These are phyloP conservation scores for Magnusiomyces tetraspermus DNA, from an alignment of 1,139 yeast species.

Conservation along the genomic window DNA sequence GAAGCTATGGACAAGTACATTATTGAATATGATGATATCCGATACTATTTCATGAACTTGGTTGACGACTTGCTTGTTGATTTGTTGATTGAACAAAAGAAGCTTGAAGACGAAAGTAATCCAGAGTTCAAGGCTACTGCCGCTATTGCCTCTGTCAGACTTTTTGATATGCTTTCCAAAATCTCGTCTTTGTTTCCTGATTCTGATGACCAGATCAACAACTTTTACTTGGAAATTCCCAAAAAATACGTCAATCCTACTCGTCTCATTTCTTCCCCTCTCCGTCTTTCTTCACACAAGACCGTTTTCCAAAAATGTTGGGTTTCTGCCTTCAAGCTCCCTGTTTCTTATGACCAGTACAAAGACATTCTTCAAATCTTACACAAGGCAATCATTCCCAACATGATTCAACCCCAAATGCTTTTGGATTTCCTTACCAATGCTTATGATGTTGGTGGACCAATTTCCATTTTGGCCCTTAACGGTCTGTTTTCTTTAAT, in stretches of 20 bases:
- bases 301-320: constrained; percentile 62
- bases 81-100: constrained; percentile 4
- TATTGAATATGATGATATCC: constrained; percentile 33
- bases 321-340: constrained; percentile 45
- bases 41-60: constrained; percentile 22
- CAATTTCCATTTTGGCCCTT: constrained; percentile 69
- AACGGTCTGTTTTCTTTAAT: constrained; percentile 84
- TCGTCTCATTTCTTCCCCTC: constrained; percentile 36
- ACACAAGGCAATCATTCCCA: constrained; percentile 80
- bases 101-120: constrained; percentile 2
- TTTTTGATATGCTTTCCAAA: constrained; percentile 12
- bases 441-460: constrained; percentile 61
- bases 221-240: constrained; percentile 32
- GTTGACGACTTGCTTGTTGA: constrained; percentile 14
- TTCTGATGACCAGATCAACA: constrained; percentile 24
- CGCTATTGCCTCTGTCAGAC: constrained; percentile 12
- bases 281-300: constrained; percentile 49
- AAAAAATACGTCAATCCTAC: constrained; percentile 44
- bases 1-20: constrained; percentile 55
- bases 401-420: constrained; percentile 66
- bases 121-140: constrained; percentile 9
- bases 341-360: constrained; percentile 46
- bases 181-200: constrained; percentile 21
- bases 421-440: constrained; percentile 92
- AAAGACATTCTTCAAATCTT: constrained; percentile 58